Evolutionary conservation across 495 filamentous ascomycete species (phyloP).

Genomic region (Lophiotrema nucula): DNA sequence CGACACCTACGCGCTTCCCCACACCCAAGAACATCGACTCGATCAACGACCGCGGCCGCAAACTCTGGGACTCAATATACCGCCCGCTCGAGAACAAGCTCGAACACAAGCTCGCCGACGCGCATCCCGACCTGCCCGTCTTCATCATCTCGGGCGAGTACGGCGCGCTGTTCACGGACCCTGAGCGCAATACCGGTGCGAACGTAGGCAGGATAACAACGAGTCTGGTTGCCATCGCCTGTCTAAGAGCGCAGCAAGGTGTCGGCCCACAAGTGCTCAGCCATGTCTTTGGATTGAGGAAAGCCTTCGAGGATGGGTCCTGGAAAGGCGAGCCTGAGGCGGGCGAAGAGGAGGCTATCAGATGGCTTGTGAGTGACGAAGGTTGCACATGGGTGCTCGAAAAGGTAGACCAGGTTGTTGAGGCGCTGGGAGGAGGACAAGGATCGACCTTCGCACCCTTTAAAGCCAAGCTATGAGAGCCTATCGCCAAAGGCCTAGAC

Average conservation of each 20-base stretch:
- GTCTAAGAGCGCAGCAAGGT: conserved; percentile 69
- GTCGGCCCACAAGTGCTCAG: conserved; percentile 75
- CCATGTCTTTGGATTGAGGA: conserved; percentile 72
- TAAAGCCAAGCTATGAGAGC: conserved; percentile 30
- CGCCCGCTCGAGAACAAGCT: conserved; percentile 68
- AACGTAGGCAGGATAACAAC: conserved; percentile 63
- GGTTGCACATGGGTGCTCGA: conserved; percentile 70
- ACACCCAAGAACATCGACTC: conserved; percentile 50
- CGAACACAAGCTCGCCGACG: conserved; percentile 59
- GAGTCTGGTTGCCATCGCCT: conserved; percentile 66
- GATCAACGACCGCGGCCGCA: conserved; percentile 55
- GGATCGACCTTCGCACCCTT: conserved; percentile 40
- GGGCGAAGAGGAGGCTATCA: conserved; percentile 54
- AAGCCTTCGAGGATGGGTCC: conserved; percentile 66
- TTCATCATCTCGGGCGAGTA: conserved; percentile 70
- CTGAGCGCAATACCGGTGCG: conserved; percentile 44
- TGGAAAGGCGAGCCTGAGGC: conserved; percentile 46
- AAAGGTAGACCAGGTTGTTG: conserved; percentile 66
- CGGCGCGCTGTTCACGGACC: conserved; percentile 66
- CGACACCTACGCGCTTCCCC: conserved; percentile 50
- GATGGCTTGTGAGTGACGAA: conserved; percentile 70
- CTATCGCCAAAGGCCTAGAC: too few species aligned
- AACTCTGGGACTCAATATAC: conserved; percentile 72
- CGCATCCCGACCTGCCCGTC: conserved; percentile 77
- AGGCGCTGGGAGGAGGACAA: conserved; percentile 58